Conservation (phyloP, 768 basidiomycete genomes). For the Lactarius hengduanensis region DNA sequence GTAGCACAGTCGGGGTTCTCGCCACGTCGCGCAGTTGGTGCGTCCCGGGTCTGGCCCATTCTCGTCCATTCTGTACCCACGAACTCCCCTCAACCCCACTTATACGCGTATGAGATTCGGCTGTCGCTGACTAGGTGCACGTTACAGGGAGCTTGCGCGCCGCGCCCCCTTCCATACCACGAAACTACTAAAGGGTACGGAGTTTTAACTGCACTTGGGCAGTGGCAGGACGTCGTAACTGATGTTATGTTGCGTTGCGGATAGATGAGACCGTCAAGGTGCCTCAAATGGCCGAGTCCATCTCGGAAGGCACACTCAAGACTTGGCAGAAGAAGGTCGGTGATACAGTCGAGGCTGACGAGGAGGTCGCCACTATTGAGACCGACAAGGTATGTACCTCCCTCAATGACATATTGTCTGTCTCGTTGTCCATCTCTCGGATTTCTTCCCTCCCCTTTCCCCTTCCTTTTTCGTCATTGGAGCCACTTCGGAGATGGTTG, state of each 20-base stretch:
- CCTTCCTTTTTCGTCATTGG: neutral
- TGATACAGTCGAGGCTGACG: slow-evolving; percentile 85
- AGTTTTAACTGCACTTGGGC: neutral
- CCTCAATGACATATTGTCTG: neutral
- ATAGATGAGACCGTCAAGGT: slow-evolving; percentile 91
- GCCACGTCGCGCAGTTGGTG: slow-evolving; percentile 28
- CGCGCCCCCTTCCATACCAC: slow-evolving; percentile 70
- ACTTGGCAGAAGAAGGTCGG: slow-evolving; percentile 93
- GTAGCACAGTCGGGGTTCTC: slow-evolving; percentile 19
- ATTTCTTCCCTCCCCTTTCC: neutral
- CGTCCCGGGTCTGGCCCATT: slow-evolving; percentile 10
- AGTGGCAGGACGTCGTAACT: slow-evolving; percentile 16
- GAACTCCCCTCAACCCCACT: slow-evolving; percentile 12
- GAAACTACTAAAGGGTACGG: slow-evolving; percentile 64
- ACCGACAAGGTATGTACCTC: slow-evolving; percentile 83
- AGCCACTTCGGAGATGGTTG: neutral
- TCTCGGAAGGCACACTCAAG: slow-evolving; percentile 95
- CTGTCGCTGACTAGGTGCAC: slow-evolving; percentile 13
- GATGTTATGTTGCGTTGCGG: slow-evolving; percentile 12
- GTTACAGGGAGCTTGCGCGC: slow-evolving; percentile 47
- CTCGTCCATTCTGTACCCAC: neutral
- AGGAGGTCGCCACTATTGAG: slow-evolving; percentile 97
- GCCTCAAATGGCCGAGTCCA: slow-evolving; percentile 97
- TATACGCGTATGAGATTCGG: neutral
- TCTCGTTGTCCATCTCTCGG: slow-evolving; percentile 2